These are phyloP conservation scores for Chalaropsis ovoidea DNA, from an alignment of 2,329 filamentous ascomycete genomes.

Conservation along the genomic window DNA sequence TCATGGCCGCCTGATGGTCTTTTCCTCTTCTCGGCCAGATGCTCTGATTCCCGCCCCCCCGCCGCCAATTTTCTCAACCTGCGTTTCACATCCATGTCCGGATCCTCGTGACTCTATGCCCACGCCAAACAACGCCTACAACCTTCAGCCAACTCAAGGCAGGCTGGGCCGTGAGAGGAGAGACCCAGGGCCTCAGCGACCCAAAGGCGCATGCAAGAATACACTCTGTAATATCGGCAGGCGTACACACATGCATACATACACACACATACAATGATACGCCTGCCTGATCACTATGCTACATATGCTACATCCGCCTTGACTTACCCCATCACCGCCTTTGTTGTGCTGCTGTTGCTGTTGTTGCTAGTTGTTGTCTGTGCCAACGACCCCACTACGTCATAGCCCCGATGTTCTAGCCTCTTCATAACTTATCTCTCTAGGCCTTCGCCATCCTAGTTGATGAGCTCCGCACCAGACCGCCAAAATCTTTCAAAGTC, in stretches of 20 bases:
- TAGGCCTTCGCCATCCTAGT: background rate
- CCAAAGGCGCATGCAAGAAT: background rate
- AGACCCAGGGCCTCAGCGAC: background rate
- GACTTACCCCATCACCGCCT: background rate
- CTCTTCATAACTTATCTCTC: background rate
- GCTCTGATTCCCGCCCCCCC: background rate
- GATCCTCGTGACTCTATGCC: background rate
- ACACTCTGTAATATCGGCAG: background rate
- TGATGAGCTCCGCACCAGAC: background rate
- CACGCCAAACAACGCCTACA: background rate
- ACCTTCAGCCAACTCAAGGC: background rate
- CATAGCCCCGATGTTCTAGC: background rate
- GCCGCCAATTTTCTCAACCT: background rate
- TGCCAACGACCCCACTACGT: background rate
- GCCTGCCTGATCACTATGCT: background rate
- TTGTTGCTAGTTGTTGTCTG: background rate
- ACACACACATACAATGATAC: background rate
- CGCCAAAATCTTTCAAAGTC: background rate
- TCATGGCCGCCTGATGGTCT: constrained; percentile 13
- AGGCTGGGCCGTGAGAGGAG: background rate
- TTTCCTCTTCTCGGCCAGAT: background rate
- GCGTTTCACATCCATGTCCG: constrained; percentile 12
- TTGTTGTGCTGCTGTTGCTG: background rate
- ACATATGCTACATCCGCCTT: background rate
- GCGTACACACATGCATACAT: background rate